These are phyloP conservation scores for Avicennia marina DNA, from an alignment of 257 asterid species.

Conservation along the genomic window DNA sequence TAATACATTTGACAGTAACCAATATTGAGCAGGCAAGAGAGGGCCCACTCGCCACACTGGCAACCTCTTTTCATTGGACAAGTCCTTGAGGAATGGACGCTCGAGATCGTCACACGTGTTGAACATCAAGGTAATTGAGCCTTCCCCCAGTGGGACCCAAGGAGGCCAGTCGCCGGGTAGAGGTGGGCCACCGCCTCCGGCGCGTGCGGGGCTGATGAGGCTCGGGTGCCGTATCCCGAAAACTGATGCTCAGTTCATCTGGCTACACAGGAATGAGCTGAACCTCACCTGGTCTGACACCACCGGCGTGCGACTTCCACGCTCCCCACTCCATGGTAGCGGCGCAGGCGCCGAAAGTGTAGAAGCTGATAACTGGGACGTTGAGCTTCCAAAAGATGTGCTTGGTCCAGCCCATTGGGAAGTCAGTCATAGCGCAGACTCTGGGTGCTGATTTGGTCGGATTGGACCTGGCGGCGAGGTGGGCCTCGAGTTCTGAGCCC, in stretches of 20 bases:
- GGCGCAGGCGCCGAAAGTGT: slow-evolving; percentile 36
- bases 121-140: slow-evolving; percentile 31
- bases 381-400: slow-evolving; percentile 27
- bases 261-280: slow-evolving; percentile 26
- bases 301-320: slow-evolving; percentile 24
- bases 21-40: slow-evolving; percentile 29
- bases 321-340: slow-evolving; percentile 38
- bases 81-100: slow-evolving; percentile 26
- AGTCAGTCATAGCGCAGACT: slow-evolving; percentile 36
- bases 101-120: slow-evolving; percentile 41
- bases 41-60: slow-evolving; percentile 49
- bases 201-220: background rate
- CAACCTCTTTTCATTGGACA: slow-evolving; percentile 18
- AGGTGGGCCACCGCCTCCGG: slow-evolving; percentile 21
- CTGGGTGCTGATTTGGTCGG: slow-evolving; percentile 8
- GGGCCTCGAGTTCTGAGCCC: no score
- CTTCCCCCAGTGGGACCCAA: slow-evolving; percentile 34
- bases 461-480: slow-evolving; percentile 13
- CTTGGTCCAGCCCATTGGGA: slow-evolving; percentile 37
- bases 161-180: slow-evolving; percentile 25
- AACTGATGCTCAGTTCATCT: slow-evolving; percentile 16
- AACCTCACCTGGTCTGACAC: slow-evolving; percentile 25
- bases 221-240: slow-evolving; percentile 15
- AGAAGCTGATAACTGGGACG: slow-evolving; percentile 28
- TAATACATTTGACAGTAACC: slow-evolving; percentile 24